Evolutionary conservation across 2,329 filamentous ascomycete genomes (phyloP), one percentile per base, ranked within the genome.

Genomic region (Colletotrichum sp.): DNA sequence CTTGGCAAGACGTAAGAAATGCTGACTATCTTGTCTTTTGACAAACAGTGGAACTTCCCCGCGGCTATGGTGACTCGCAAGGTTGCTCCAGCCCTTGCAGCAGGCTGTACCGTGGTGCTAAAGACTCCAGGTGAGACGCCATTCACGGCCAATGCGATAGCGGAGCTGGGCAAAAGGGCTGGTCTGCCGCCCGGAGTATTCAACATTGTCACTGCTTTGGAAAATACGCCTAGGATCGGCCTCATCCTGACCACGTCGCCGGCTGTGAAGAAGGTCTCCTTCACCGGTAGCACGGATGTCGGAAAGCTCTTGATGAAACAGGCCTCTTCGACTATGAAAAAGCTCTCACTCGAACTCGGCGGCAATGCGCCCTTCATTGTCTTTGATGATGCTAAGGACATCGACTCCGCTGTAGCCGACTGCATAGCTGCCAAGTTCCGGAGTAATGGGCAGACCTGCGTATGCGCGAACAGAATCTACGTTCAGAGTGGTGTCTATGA

Each of bases 321-420:
- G 85, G 93, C 94, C 12, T 92, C 96, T 0, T 90, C 91, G 55
- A 98, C 96, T 0, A 87, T 98, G 79, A 99, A 99, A 90, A 91
- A 92, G 79, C 83, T 93, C 60, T 97, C 95, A 0, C 94, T 98
- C 84, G 96, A 99, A 83, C 93, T 99, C 2, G 96, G 96, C 70
- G 96, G 96, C 61, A 99, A 99, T 83, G 95, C 96, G 0, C 96
- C 96, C 2, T 98, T 98, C 83, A 98, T 99, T 79, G 95, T 99
- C 36, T 99, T 99, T 82, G 96, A 99, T 81, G 96, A 99, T 81
- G 95, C 96, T 24, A 43, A 43, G 16, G 95, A 99, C 82, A 87
- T 99, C 21, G 96, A 98, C 74, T 87, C 89, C 7, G 97, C 97
- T 4, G 95, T 99, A 2, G 87, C 92, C 0, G 96, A 96, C 30